Evolutionary conservation across 139 green algal genomes (phyloP).

Genomic region (Asterochloris sp.): DNA sequence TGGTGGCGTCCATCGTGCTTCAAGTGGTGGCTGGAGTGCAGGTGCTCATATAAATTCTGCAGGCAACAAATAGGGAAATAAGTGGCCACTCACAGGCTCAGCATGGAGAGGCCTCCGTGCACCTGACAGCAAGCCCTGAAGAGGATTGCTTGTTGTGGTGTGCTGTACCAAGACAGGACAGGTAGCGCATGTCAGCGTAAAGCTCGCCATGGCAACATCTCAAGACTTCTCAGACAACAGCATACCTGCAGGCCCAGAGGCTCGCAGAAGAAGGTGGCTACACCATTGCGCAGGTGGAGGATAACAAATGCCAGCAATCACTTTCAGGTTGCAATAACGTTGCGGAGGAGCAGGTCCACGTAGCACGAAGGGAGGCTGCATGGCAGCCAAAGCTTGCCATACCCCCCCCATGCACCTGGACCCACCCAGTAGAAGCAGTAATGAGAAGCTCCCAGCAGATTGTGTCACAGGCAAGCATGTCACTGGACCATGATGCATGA

Average conservation of each 20-base stretch:
- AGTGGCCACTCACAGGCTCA: background rate
- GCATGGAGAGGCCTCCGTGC: background rate
- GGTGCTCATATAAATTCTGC: conserved; percentile 50
- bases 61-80: background rate
- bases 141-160: background rate
- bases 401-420: background rate
- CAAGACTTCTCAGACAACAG: background rate
- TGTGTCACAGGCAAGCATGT: background rate
- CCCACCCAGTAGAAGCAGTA: background rate
- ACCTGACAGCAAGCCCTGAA: background rate
- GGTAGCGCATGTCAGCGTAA: background rate
- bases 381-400: background rate
- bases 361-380: too few species aligned
- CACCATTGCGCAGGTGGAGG: too few species aligned
- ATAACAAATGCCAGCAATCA: too few species aligned
- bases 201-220: background rate
- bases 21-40: conserved; percentile 81
- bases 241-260: too few species aligned
- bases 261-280: too few species aligned
- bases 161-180: background rate
- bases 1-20: conserved; percentile 88
- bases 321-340: too few species aligned
- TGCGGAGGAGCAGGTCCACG: too few species aligned
- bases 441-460: background rate
- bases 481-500: background rate